phyloP scores from a whole-genome alignment of 768 basidiomycete genomes.

The Tulasnella sp. region DNA sequence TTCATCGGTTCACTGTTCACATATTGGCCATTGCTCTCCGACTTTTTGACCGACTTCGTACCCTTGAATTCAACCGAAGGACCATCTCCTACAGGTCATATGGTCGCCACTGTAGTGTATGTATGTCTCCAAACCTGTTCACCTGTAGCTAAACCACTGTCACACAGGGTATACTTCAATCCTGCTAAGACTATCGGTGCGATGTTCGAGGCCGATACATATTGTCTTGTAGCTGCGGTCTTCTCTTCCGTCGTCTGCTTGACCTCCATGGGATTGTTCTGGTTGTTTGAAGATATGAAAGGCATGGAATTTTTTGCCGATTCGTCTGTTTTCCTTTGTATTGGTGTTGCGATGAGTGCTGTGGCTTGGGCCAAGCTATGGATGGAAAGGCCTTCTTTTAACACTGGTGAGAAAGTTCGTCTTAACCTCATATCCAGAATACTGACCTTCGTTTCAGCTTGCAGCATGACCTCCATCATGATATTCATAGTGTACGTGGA shows the following conservation, averaged over 20 bases:
- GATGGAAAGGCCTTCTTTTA: slow-evolving; percentile 82
- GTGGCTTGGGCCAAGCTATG: slow-evolving; percentile 87
- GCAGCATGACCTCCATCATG: slow-evolving; percentile 73
- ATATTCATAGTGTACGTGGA: slow-evolving; percentile 62
- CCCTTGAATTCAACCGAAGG: slow-evolving; percentile 36
- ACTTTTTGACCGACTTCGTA: slow-evolving; percentile 49
- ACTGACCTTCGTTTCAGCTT: slow-evolving; percentile 36
- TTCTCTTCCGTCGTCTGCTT: slow-evolving; percentile 65
- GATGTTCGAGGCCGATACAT: slow-evolving; percentile 85
- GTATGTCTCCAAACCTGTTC: slow-evolving; percentile 23
- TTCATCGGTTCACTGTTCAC: slow-evolving; percentile 87
- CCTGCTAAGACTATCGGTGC: slow-evolving; percentile 87
- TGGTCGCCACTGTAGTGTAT: slow-evolving; percentile 80
- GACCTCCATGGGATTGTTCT: slow-evolving; percentile 63
- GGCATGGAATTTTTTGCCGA: slow-evolving; percentile 70
- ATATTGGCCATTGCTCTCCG: slow-evolving; percentile 63
- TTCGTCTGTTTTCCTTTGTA: slow-evolving; percentile 60
- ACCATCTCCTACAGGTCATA: slow-evolving; percentile 74
- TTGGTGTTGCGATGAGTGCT: slow-evolving; percentile 67
- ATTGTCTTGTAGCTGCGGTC: slow-evolving; percentile 55
- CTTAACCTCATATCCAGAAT: not conserved
- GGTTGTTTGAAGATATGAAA: slow-evolving; percentile 58
- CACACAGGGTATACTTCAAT: slow-evolving; percentile 54
- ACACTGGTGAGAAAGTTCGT: slow-evolving; percentile 43
- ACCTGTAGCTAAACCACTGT: slow-evolving; percentile 28